A percentile compares a stretch with the other conserved stretches of the same genome.
phyloP scores from a whole-genome alignment of 768 basidiomycete species.

The Kwoniella heveanensis region DNA sequence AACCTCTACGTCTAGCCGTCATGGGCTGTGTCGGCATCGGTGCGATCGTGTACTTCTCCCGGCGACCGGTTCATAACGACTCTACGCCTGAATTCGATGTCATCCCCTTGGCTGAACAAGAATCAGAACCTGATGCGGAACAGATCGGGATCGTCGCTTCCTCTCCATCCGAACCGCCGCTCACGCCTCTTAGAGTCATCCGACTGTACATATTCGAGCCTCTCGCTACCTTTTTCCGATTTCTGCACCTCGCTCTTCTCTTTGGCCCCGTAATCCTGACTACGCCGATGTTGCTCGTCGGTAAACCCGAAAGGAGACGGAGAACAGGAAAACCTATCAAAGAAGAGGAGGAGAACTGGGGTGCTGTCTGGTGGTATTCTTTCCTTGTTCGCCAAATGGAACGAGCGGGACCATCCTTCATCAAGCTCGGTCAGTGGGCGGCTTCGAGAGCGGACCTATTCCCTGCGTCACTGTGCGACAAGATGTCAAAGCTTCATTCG shows the following conservation, averaged over 20 bases:
- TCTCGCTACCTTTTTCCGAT: conserved; percentile 75
- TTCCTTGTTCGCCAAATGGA: conserved; percentile 87
- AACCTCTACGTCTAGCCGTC: conserved; percentile 23
- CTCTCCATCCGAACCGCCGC: conserved; percentile 71
- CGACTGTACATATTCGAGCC: conserved; percentile 76
- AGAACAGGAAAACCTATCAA: conserved; percentile 44
- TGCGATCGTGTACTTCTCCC: conserved; percentile 23
- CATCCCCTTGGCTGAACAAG: conserved; percentile 1
- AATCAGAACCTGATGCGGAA: conserved; percentile 1
- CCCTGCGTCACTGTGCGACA: conserved; percentile 78
- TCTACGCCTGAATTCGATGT: conserved; percentile 21
- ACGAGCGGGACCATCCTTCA: conserved; percentile 92
- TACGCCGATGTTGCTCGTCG: conserved; percentile 75
- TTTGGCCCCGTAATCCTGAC: conserved; percentile 85
- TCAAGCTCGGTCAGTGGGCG: conserved; percentile 99
- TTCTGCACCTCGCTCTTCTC: conserved; percentile 76
- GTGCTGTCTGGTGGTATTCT: conserved; percentile 97
- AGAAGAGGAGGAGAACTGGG: conserved; percentile 78
- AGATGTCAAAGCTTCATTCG: conserved; percentile 84
- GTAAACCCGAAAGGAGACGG: conserved; percentile 61
- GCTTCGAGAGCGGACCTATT: conserved; percentile 93
- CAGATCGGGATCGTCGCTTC: conserved; percentile 23
- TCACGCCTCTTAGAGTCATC: conserved; percentile 61
- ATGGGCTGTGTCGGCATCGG: conserved; percentile 37
- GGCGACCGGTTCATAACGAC: conserved; percentile 35